Percentiles rank a stretch among this genome's conserved stretches.
These are phyloP conservation scores for Boechera divaricarpa DNA, from an alignment of 345 rosid genomes.

Conservation along the genomic window DNA sequence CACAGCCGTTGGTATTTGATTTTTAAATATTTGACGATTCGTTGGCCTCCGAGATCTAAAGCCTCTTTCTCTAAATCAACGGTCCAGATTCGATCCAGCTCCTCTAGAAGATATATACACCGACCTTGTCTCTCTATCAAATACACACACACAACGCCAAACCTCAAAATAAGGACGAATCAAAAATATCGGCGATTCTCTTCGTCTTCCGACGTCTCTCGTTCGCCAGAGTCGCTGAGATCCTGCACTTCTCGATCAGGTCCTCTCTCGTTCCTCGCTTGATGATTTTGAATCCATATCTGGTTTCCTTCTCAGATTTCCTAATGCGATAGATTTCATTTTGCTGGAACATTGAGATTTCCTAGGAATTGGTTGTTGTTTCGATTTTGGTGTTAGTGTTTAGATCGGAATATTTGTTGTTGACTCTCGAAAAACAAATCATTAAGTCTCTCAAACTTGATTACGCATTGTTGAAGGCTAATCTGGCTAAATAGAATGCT, in stretches of 20 bases:
- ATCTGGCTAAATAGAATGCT: neutral
- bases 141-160: neutral
- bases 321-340: neutral
- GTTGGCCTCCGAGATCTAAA: conserved; percentile 41
- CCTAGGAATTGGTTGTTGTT: conserved; percentile 6
- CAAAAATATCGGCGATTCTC: conserved; percentile 15
- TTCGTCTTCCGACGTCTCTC: conserved; percentile 18
- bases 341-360: conserved; percentile 22
- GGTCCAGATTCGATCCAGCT: conserved; percentile 32
- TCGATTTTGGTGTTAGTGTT: neutral
- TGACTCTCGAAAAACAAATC: neutral
- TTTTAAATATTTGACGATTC: conserved; percentile 15
- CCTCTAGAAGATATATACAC: conserved; percentile 13
- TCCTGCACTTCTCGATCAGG: conserved; percentile 25
- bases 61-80: conserved; percentile 25
- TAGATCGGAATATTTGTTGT: conserved; percentile 18
- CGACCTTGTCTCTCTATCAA: conserved; percentile 16
- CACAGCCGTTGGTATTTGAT: conserved; percentile 26
- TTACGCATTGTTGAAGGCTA: conserved; percentile 23
- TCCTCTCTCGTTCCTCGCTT: conserved; percentile 1
- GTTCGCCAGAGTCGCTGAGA: conserved; percentile 32
- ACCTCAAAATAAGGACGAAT: neutral
- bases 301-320: neutral
- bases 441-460: neutral
- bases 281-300: conserved; percentile 2